phyloP scores from a whole-genome alignment of 345 rosid genomes.

The Syzygium aqueum region DNA sequence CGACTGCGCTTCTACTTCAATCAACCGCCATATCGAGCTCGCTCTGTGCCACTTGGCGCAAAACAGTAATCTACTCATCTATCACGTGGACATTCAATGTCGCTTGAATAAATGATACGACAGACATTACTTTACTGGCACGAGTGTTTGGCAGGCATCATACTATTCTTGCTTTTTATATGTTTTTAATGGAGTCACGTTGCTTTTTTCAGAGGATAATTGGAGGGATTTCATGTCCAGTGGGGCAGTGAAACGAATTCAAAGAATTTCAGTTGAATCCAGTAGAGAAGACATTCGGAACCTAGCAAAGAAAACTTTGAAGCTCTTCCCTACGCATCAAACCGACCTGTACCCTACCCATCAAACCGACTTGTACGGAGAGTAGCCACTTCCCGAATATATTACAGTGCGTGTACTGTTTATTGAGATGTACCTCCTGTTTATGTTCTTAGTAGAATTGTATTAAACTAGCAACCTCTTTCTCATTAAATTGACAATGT shows the following conservation, averaged over 20 bases:
- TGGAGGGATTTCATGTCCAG: conserved; percentile 44
- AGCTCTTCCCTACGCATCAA: conserved; percentile 32
- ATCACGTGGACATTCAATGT: not conserved
- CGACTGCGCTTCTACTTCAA: conserved; percentile 42
- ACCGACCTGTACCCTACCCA: not conserved
- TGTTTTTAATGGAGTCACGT: not conserved
- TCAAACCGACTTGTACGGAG: not conserved
- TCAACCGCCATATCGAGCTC: conserved; percentile 77
- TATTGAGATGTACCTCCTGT: not conserved
- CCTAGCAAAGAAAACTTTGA: conserved; percentile 79
- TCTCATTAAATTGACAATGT: not conserved
- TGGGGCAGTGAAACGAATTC: conserved; percentile 56
- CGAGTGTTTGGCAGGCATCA: not conserved
- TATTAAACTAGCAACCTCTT: not conserved
- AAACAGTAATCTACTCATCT: conserved; percentile 39
- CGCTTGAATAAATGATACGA: not conserved
- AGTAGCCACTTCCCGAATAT: not conserved
- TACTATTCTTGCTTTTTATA: not conserved
- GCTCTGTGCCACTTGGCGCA: conserved; percentile 94
- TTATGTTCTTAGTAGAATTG: not conserved
- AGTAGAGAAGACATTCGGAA: conserved; percentile 80
- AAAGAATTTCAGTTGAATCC: conserved; percentile 62
- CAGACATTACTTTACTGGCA: not conserved
- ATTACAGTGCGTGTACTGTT: not conserved
- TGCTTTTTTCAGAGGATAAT: conserved; percentile 50